Evolutionary conservation across 768 basidiomycete species (phyloP).

Genomic region (Lactifluus hygrophoroides): DNA sequence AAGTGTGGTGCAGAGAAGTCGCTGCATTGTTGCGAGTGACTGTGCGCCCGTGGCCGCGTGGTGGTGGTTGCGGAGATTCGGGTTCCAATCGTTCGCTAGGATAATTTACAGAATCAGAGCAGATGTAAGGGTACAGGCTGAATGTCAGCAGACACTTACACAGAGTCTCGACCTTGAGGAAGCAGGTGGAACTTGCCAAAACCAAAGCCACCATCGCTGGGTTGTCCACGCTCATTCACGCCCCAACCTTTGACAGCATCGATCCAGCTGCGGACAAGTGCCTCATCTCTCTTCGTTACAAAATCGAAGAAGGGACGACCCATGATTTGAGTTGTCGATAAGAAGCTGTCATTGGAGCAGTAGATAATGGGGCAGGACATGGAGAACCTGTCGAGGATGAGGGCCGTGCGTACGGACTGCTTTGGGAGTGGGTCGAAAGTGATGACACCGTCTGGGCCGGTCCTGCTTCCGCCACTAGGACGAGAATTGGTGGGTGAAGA

Average conservation of each 20-base stretch:
- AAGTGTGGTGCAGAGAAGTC: neutral
- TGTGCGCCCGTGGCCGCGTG: conserved; percentile 4
- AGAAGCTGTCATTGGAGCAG: conserved; percentile 63
- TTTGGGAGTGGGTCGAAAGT: conserved; percentile 56
- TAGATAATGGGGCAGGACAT: conserved; percentile 56
- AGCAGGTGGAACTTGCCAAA: conserved; percentile 62
- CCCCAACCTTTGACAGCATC: conserved; percentile 76
- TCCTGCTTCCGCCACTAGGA: conserved; percentile 7
- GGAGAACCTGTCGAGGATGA: conserved; percentile 75
- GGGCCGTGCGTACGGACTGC: conserved; percentile 67
- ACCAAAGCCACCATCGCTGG: conserved; percentile 78
- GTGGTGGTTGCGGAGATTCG: conserved; percentile 2
- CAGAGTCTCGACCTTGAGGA: conserved; percentile 53
- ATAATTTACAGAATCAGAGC: neutral
- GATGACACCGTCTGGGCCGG: conserved; percentile 26
- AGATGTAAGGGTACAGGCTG: neutral
- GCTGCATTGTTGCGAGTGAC: neutral
- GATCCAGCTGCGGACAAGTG: conserved; percentile 62
- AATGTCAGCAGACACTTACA: conserved; percentile 30
- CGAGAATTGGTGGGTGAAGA: conserved; percentile 4
- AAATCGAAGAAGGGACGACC: conserved; percentile 71
- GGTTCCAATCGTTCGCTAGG: conserved; percentile 13
- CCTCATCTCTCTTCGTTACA: conserved; percentile 55
- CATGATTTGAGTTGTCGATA: conserved; percentile 50
- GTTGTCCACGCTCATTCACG: conserved; percentile 75